Evolutionary conservation across 1,139 yeast species (phyloP).

Genomic region (Candida sp.): DNA sequence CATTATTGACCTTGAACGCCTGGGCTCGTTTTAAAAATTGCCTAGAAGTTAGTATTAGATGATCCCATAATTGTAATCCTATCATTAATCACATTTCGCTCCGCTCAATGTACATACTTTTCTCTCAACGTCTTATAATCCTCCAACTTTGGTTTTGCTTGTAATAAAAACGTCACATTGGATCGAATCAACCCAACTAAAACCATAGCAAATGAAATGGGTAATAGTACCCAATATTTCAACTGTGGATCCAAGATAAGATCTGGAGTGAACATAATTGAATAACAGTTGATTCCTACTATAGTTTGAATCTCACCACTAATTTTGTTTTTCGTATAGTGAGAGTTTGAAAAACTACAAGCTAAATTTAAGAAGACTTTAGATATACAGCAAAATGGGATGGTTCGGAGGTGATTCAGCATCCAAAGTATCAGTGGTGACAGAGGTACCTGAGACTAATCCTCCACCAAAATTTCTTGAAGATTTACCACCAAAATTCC

Average conservation of each 20-base stretch:
- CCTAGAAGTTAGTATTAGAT: constrained; percentile 17
- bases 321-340: too few relatives aligned
- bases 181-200: constrained; percentile 82
- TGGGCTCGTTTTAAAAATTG: constrained; percentile 57
- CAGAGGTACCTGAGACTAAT: constrained; percentile 15
- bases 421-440: constrained; percentile 23
- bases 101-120: constrained; percentile 28
- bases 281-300: too few relatives aligned
- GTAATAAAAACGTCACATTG: constrained; percentile 58
- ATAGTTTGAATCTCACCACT: too few relatives aligned
- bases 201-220: constrained; percentile 88
- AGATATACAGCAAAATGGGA: too few relatives aligned
- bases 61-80: too few relatives aligned
- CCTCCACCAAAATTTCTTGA: constrained; percentile 18
- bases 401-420: constrained; percentile 28
- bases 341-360: too few relatives aligned
- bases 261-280: constrained; percentile 22
- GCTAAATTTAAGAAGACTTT: too few relatives aligned
- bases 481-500: constrained; percentile 47
- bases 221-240: constrained; percentile 87
- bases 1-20: constrained; percentile 46
- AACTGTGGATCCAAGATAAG: constrained; percentile 72
- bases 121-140: constrained; percentile 57
- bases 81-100: too few relatives aligned
- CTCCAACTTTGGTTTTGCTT: constrained; percentile 55